phyloP scores from a whole-genome alignment of 2,329 filamentous ascomycete genomes.

The Paracamarosporium sp. region DNA sequence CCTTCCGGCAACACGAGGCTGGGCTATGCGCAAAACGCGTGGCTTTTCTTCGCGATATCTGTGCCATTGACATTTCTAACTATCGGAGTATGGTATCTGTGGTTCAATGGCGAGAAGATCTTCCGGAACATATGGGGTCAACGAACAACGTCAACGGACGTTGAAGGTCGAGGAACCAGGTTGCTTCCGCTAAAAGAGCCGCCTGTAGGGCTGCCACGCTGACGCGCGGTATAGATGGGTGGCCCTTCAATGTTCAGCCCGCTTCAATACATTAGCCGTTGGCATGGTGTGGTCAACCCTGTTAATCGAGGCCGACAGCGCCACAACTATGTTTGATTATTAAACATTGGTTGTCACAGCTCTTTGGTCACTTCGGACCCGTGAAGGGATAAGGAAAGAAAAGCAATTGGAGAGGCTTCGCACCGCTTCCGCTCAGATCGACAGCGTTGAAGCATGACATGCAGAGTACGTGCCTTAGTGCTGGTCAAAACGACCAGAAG shows the following conservation, averaged over 20 bases:
- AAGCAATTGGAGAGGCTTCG: neutral
- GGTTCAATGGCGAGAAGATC: conserved; percentile 19
- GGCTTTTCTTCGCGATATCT: conserved; percentile 32
- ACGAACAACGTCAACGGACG: neutral
- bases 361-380: no score
- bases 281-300: neutral
- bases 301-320: no score
- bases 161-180: neutral
- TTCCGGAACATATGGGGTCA: neutral
- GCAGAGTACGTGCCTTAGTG: no score
- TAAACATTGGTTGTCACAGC: no score
- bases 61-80: conserved; percentile 27
- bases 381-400: no score
- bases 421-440: no score
- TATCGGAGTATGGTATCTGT: conserved; percentile 26
- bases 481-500: no score
- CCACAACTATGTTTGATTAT: no score
- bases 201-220: conserved; percentile 1
- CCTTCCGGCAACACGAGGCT: conserved; percentile 12
- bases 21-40: conserved; percentile 23
- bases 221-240: neutral
- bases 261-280: neutral
- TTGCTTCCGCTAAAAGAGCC: neutral
- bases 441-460: no score
- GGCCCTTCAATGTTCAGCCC: neutral